Conservation (phyloP, 306 rosid species). For the Castanospermum australe region DNA sequence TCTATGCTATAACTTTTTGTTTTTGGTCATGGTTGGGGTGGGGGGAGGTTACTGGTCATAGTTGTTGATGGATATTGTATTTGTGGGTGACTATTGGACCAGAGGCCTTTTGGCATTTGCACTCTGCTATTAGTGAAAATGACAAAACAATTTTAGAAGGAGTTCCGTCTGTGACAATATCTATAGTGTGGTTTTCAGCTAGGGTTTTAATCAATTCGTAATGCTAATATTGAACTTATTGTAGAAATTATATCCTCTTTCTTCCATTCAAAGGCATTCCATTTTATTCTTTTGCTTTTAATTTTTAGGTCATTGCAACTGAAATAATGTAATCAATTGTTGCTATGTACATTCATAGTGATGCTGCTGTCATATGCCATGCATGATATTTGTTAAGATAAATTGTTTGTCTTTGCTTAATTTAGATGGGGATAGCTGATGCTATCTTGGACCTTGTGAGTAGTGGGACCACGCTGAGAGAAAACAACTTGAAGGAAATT, state of each 20-base stretch:
- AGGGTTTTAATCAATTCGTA: not conserved
- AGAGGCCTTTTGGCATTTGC: not conserved
- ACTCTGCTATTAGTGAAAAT: not conserved
- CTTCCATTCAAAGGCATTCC: not conserved
- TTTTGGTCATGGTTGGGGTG: too few relatives aligned
- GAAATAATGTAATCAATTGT: not conserved
- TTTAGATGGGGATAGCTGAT: constrained; percentile 95
- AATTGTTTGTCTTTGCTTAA: constrained; percentile 20
- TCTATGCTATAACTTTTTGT: not conserved
- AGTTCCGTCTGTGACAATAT: not conserved
- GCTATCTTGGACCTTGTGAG: constrained; percentile 98
- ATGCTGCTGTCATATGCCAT: not conserved
- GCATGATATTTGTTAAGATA: not conserved
- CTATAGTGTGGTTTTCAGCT: not conserved
- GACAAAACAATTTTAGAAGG: not conserved
- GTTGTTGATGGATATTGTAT: too few relatives aligned
- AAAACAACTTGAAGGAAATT: constrained; percentile 90
- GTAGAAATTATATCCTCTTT: not conserved
- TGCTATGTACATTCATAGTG: not conserved
- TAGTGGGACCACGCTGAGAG: constrained; percentile 85
- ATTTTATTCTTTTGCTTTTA: not conserved
- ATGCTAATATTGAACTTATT: not conserved
- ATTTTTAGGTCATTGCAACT: not conserved
- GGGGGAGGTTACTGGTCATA: too few relatives aligned
- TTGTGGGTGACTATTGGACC: too few relatives aligned